Base-by-base conservation (phyloP, 768 basidiomycete genomes). In the Suillus discolor region DNA sequence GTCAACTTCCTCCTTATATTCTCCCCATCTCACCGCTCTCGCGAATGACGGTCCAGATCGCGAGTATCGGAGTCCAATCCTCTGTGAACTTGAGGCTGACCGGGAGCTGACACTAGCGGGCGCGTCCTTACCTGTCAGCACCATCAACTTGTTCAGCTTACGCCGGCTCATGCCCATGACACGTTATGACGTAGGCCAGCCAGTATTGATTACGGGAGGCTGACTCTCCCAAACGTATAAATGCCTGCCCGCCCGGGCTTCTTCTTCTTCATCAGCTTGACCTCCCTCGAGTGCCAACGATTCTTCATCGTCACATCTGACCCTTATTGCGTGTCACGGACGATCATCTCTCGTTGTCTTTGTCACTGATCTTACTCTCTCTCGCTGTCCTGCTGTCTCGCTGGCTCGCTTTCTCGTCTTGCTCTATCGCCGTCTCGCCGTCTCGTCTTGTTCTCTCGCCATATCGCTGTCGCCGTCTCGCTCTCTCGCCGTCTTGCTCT, bases 191-290 rank as follows among this genome's bases (percentile, higher is more conserved):
- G 49, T 51, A 51, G 51, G 51, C 8, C 15, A 51, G 1, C 15
- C 0, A 25, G 47, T 13, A 49, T 23, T 49, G 23, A 13, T 49
- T 7, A 49, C 23, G 23, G 47, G 47, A 49, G 25, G 51, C 51
- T 53, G 16, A 53, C 51, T 53, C 25, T 28, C 51, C 16, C 25
- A 18, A 53, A 28, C 16, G 25, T 53, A 53, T 53, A 57, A 57
- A 38, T 57, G 25, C 8, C 38, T 39, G 57, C 57, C 23, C n/a
- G 23, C 36, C 38, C 15, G 2, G 23, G 15, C 8, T 25, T 39
- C 11, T 23, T 41, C 38, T 59, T 38, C 57, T 25, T 59, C 23
- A 39, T 59, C 57, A 57, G 13, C 57, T 59, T 59, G 36, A 57
- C 55, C n/a, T 57, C 31, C 54, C 31, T 16, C 25, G 25, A 53